Evolutionary conservation across 1,284 basidiomycete species (phyloP), one percentile per base, ranked within the genome.

Genomic region (Malassezia brasiliensis): DNA sequence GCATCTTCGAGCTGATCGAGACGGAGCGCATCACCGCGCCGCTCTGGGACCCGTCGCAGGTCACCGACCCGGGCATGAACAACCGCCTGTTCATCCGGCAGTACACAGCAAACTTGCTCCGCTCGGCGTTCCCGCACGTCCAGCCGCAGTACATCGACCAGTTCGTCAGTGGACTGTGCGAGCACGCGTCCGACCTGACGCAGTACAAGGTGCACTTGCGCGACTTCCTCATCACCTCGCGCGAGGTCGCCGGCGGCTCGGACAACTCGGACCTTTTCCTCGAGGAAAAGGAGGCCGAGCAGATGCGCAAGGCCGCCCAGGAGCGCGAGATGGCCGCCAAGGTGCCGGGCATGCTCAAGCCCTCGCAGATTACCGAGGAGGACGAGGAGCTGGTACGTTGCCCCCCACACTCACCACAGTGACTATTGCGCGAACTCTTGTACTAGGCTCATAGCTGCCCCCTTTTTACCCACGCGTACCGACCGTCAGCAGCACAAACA

Each of bases 331-430:
- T 84, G 32, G 91, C 91, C 17, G 87, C 88, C 80, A 83, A 87
- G 64, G 90, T 98, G 61, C 94, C 93, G n/a, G 94, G 94, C 52
- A 89, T 98, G 87, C 81, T 96, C 75, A 96, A 96, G 77, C 93
- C 93, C 30, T 62, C 61, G 45, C 65, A 71, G 59, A 70, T 69
- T 51, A 65, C 59, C 50, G 67, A 69, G 47, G 64, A 69, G 60
- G 62, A 68, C 53, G 64, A 64, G 52, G 66, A 67, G 52, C 47
- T 63, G 42, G 35, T 36, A 19, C 17, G 40, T 54, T 4, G 14
- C 19, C 15, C 25, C 14, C 85, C 65, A 88, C 94, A 85, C 76
- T 87, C 88, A 74, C 87, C 89, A 19, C 47, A 65, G 34, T 72
- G 72, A 68, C 72, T 72, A 48, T 53, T 62, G 28, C 56, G 60